Base-by-base conservation (phyloP, 345 rosid species). In the Carallia brachiata region DNA sequence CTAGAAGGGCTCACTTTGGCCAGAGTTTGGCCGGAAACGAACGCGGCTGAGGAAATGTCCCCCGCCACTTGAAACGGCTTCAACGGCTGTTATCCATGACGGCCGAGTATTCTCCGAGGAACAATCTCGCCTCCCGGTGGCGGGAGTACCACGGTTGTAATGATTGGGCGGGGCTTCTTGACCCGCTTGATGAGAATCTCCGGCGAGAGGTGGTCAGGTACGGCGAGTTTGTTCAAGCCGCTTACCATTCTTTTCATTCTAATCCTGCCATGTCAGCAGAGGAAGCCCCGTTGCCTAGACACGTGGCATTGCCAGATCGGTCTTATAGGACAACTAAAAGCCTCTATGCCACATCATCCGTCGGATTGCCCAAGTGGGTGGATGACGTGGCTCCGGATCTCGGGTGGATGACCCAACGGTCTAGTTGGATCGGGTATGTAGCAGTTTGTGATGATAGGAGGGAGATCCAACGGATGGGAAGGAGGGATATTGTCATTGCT, bases 401-500 rank as follows among this genome's bases (percentile, higher is more conserved):
- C 7, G 81, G 84, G 62, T 91, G 99, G 97, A 87, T 95, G 97
- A 95, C 99, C 19, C 97, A 95, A 56, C 73, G 92, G 74, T 88
- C 97, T 2, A 95, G 99, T 58, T 95, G 97, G 95, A 81, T 90
- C 53, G 99, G 99, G 4, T 95, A 85, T 71, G 97, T 95, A 5
- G 99, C 99, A 3, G 96, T 95, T 0, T 91, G 97, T 23, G 97
- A 91, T 16, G 97, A 95, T 53, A 72, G 32, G 37, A 76, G 56
- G 12, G 99, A 95, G 84, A 90, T 91, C 83, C 93, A 86, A 69
- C 89, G 99, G 73, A 87, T 95, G 97, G 97, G 97, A 0, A 84
- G 99, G 74, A 82, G 99, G 44, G 97, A 95, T 53, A 90, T 95
- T 1, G 88, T 91, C n/a, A 90, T 95, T 70, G 90, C 97, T 1